These are phyloP conservation scores for Nepenthes alata DNA, from an alignment of 179 eudicot species.

Conservation along the genomic window DNA sequence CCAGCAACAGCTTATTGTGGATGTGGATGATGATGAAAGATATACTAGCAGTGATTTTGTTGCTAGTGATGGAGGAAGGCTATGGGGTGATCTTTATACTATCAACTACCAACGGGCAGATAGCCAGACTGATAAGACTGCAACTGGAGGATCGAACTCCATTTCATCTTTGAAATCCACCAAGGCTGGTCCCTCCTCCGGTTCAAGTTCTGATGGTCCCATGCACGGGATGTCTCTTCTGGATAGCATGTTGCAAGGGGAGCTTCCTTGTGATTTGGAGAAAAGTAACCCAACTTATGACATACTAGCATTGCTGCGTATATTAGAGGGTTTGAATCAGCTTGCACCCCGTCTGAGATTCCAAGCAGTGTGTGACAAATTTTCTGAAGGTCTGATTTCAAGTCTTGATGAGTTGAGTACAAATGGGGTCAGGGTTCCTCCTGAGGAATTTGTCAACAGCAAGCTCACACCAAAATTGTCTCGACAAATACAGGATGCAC, in stretches of 20 bases:
- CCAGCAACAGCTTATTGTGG: slow-evolving; percentile 76
- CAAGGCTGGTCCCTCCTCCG: slow-evolving; percentile 36
- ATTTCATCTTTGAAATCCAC: slow-evolving; percentile 33
- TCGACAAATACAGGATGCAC: slow-evolving; percentile 95
- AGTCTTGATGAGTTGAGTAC: slow-evolving; percentile 46
- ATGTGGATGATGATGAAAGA: slow-evolving; percentile 86
- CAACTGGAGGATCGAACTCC: slow-evolving; percentile 34
- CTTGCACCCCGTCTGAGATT: slow-evolving; percentile 81
- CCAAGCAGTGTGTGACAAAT: slow-evolving; percentile 53
- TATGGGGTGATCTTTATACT: slow-evolving; percentile 81
- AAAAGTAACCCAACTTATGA: slow-evolving; percentile 73
- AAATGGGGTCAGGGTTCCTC: slow-evolving; percentile 42
- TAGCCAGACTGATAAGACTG: slow-evolving; percentile 37
- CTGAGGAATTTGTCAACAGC: slow-evolving; percentile 67
- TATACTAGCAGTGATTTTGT: slow-evolving; percentile 46
- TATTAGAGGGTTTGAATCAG: slow-evolving; percentile 88
- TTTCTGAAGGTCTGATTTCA: slow-evolving; percentile 60
- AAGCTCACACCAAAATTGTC: slow-evolving; percentile 96
- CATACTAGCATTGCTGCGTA: slow-evolving; percentile 70
- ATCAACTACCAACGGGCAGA: slow-evolving; percentile 76
- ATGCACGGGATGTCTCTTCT: slow-evolving; percentile 42
- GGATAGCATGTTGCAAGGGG: slow-evolving; percentile 88
- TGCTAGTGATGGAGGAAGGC: slow-evolving; percentile 78
- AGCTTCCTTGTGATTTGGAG: slow-evolving; percentile 93
- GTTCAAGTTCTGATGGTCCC: slow-evolving; percentile 28